phyloP scores from a whole-genome alignment of 2,329 filamentous ascomycete species.

The Raffaelea albimanens region DNA sequence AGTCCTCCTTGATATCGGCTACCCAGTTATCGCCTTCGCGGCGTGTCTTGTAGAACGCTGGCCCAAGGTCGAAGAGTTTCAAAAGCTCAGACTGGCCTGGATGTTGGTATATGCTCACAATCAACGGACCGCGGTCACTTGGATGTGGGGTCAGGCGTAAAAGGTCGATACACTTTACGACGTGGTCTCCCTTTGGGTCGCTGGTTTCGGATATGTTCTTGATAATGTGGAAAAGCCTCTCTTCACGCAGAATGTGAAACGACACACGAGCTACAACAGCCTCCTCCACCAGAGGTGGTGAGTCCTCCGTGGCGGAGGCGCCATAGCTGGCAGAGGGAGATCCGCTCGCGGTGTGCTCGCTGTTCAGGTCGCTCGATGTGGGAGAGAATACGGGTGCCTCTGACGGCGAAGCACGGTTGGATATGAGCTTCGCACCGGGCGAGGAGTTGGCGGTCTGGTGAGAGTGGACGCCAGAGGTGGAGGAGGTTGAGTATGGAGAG shows the following conservation, averaged over 20 bases:
- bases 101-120: constrained; percentile 73
- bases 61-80: constrained; percentile 67
- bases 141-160: constrained; percentile 59
- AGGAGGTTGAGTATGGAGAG: constrained; percentile 37
- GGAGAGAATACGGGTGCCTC: constrained; percentile 24
- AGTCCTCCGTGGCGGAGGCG: constrained; percentile 28
- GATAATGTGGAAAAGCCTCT: constrained; percentile 78
- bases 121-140: constrained; percentile 60
- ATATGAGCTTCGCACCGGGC: constrained; percentile 29
- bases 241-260: constrained; percentile 70
- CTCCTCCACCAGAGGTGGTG: constrained; percentile 47
- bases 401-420: constrained; percentile 32
- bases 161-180: constrained; percentile 72
- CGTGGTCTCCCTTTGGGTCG: constrained; percentile 66
- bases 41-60: constrained; percentile 54
- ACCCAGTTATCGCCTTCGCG: constrained; percentile 43
- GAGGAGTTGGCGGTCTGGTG: constrained; percentile 35
- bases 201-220: constrained; percentile 61
- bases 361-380: constrained; percentile 27
- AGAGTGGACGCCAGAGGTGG: constrained; percentile 14
- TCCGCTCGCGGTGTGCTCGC: constrained; percentile 25
- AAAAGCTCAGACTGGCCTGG: constrained; percentile 65
- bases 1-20: constrained; percentile 28
- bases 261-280: constrained; percentile 75
- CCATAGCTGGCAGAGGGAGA: constrained; percentile 23